phyloP scores from a whole-genome alignment of 352 stramenopile genomes.

The Phytophthora podocarpi region DNA sequence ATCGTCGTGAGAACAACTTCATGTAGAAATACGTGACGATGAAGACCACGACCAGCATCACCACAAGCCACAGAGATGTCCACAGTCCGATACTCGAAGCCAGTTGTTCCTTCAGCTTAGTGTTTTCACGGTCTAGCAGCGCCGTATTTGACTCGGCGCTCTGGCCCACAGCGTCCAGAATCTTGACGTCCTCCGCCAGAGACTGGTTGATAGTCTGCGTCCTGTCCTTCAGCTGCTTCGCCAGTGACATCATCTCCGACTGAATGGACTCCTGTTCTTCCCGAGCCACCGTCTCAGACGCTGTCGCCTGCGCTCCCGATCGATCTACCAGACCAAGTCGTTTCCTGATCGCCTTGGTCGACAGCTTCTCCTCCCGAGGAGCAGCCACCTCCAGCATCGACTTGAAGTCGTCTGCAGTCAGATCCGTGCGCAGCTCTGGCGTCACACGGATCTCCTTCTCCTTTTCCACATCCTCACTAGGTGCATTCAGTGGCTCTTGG shows the following conservation, averaged over 20 bases:
- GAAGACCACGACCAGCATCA: slow-evolving; percentile 64
- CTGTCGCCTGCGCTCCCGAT: slow-evolving; percentile 26
- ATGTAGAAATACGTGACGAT: slow-evolving; percentile 81
- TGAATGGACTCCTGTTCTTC: slow-evolving; percentile 77
- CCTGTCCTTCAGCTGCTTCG: slow-evolving; percentile 71
- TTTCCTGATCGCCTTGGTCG: slow-evolving; percentile 59
- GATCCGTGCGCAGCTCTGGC: slow-evolving; percentile 30
- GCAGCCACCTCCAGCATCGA: slow-evolving; percentile 55
- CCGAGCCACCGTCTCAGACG: slow-evolving; percentile 48
- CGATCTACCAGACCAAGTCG: slow-evolving; percentile 60
- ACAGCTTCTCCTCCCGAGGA: slow-evolving; percentile 50
- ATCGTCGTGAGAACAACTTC: slow-evolving; percentile 72
- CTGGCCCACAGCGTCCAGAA: slow-evolving; percentile 73
- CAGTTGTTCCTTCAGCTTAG: slow-evolving; percentile 64
- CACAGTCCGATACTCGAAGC: slow-evolving; percentile 77
- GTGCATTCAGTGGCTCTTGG: background rate
- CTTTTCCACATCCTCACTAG: slow-evolving; percentile 1
- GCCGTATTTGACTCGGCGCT: slow-evolving; percentile 71
- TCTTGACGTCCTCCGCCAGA: slow-evolving; percentile 71
- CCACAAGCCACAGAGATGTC: slow-evolving; percentile 75
- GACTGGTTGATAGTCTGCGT: slow-evolving; percentile 81
- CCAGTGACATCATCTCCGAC: slow-evolving; percentile 77
- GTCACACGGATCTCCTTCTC: slow-evolving; percentile 1
- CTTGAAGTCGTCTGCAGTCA: slow-evolving; percentile 61
- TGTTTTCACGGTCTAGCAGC: slow-evolving; percentile 66